A percentile compares a stretch with the other conserved stretches of the same genome.
These are phyloP conservation scores for Lepraria neglecta DNA, from an alignment of 495 filamentous ascomycete genomes.

Conservation along the genomic window DNA sequence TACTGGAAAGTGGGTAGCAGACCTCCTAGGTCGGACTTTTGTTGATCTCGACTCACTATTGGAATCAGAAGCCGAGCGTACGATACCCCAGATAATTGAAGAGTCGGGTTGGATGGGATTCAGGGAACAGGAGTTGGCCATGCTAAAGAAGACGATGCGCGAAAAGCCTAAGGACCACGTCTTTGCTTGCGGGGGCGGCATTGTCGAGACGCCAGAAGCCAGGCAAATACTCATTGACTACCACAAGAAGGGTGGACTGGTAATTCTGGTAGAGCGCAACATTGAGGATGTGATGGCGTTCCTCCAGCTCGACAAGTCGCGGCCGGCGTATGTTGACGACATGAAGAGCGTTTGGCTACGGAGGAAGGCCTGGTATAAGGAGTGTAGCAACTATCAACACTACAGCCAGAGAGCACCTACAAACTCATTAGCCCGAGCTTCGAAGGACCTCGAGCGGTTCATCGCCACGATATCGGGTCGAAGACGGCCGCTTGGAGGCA, in stretches of 20 bases:
- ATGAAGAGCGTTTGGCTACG: constrained; percentile 90
- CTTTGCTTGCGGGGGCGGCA: constrained; percentile 88
- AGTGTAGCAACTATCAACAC: constrained; percentile 95
- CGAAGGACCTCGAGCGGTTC: constrained; percentile 76
- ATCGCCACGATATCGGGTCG: constrained; percentile 66
- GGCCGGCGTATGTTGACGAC: constrained; percentile 89
- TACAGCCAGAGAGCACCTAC: constrained; percentile 61
- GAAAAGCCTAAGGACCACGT: constrained; percentile 71
- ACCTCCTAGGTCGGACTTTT: constrained; percentile 66
- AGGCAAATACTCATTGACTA: constrained; percentile 68
- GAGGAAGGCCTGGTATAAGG: constrained; percentile 82
- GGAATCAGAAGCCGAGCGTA: constrained; percentile 61
- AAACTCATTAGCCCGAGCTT: constrained; percentile 50
- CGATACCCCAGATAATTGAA: constrained; percentile 80
- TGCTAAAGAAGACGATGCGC: constrained; percentile 65
- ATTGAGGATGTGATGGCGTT: constrained; percentile 85
- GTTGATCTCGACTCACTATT: constrained; percentile 85
- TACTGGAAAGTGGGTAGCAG: constrained; percentile 73
- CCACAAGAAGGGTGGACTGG: constrained; percentile 75
- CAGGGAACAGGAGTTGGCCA: constrained; percentile 67
- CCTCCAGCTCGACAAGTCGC: constrained; percentile 80
- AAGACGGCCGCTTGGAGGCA: constrained; percentile 52
- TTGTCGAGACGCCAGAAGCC: constrained; percentile 83
- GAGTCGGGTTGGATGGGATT: constrained; percentile 83
- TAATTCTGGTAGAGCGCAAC: constrained; percentile 81